Conservation (phyloP, 2,329 filamentous ascomycete species). For the Sclerotinia subarctica region DNA sequence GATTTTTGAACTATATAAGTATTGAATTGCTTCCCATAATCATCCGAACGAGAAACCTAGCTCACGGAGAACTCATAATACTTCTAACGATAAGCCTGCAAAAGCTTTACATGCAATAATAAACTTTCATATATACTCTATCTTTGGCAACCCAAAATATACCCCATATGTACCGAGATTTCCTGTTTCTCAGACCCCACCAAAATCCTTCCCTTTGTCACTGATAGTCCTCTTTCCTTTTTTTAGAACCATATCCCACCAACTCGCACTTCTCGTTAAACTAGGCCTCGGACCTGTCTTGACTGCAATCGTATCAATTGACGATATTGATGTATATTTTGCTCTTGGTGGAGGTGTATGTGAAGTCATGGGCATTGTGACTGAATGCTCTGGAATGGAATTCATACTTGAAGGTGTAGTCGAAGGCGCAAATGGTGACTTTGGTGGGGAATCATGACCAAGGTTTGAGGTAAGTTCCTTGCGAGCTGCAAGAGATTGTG, state of each 20-base stretch:
- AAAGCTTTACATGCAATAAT: neutral
- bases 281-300: conserved; percentile 2
- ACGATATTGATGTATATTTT: conserved; percentile 4
- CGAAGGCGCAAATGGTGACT: neutral
- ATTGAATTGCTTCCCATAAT: neutral
- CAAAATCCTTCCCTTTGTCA: neutral
- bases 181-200: neutral
- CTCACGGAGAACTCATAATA: neutral
- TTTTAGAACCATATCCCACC: conserved; percentile 1
- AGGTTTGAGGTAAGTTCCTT: conserved; percentile 3
- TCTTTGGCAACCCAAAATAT: neutral
- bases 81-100: neutral
- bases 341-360: neutral
- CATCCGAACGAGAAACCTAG: neutral
- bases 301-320: neutral
- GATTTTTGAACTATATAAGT: too few relatives aligned
- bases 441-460: neutral
- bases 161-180: neutral
- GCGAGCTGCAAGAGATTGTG: conserved; percentile 7
- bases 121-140: neutral
- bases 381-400: conserved; percentile 4
- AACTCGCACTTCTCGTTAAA: conserved; percentile 7
- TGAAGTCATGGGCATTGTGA: neutral
- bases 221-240: conserved; percentile 1
- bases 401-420: neutral